A percentile compares a stretch with the other conserved stretches of the same genome.
Conservation (phyloP, 2,329 filamentous ascomycete species). For the Thermothelomyces thermophilus region DNA sequence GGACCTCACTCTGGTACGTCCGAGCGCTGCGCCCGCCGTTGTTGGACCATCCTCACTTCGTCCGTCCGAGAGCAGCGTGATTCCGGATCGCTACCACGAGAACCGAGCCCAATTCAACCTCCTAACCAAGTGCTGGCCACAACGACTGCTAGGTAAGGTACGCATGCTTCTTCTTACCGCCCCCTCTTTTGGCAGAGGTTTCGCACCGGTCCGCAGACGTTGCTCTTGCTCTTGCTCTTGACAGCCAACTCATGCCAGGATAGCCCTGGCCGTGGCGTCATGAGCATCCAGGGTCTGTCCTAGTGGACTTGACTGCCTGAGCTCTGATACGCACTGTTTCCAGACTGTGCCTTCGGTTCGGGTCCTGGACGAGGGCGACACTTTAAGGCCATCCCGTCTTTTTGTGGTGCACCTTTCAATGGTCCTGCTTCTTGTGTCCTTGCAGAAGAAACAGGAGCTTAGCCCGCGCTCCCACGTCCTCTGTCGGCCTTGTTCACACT, state of each 20-base stretch:
- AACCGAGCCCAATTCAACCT: too few relatives aligned
- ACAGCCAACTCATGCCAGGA: not conserved
- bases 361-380: slow-evolving; percentile 12
- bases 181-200: too few relatives aligned
- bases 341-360: slow-evolving; percentile 24
- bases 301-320: slow-evolving; percentile 15
- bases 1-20: too few relatives aligned
- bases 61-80: too few relatives aligned
- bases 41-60: too few relatives aligned
- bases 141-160: too few relatives aligned
- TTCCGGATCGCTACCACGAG: too few relatives aligned
- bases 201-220: too few relatives aligned
- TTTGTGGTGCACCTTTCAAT: slow-evolving; percentile 19
- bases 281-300: slow-evolving; percentile 8
- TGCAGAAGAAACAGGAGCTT: not conserved
- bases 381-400: slow-evolving; percentile 15
- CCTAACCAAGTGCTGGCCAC: too few relatives aligned
- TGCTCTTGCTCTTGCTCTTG: too few relatives aligned
- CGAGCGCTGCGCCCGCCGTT: too few relatives aligned
- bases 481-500: not conserved
- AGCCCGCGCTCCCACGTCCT: not conserved
- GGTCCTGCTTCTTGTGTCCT: slow-evolving; percentile 16
- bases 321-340: slow-evolving; percentile 22
- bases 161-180: too few relatives aligned
- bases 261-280: slow-evolving; percentile 2